Evolutionary conservation across 768 basidiomycete species (phyloP).

Genomic region (Suillus lakei): DNA sequence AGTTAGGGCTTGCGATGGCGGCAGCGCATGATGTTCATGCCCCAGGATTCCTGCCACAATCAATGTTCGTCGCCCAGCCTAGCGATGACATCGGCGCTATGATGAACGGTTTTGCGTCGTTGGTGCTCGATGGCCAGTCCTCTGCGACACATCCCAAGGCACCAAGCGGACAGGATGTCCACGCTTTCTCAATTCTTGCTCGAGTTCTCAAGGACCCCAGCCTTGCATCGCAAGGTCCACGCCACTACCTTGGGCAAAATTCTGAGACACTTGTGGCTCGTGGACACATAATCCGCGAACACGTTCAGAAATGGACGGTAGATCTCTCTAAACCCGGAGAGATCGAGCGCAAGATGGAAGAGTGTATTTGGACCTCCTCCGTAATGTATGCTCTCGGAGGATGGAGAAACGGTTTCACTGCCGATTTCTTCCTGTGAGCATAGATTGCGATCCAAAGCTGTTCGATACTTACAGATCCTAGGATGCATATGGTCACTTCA

Average conservation of each 20-base stretch:
- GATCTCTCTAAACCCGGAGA: conserved; percentile 40
- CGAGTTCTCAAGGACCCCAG: conserved; percentile 54
- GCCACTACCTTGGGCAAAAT: conserved; percentile 28
- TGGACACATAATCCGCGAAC: conserved; percentile 9
- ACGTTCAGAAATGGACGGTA: conserved; percentile 49
- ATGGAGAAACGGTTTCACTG: conserved; percentile 48
- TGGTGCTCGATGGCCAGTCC: conserved; percentile 11
- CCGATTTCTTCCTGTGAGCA: conserved; percentile 56
- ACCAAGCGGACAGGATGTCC: conserved; percentile 17
- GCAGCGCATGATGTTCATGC: conserved; percentile 39
- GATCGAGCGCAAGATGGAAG: conserved; percentile 62
- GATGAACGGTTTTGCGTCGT: conserved; percentile 10
- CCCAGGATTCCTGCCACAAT: conserved; percentile 34
- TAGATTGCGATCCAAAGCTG: neutral
- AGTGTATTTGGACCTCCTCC: conserved; percentile 58
- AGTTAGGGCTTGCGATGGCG: conserved; percentile 27
- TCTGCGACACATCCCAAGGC: neutral
- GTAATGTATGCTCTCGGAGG: conserved; percentile 62
- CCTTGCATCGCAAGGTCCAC: conserved; percentile 20
- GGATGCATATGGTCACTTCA: conserved; percentile 38
- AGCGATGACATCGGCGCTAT: conserved; percentile 2
- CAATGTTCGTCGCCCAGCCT: conserved; percentile 15
- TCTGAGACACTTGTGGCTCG: neutral
- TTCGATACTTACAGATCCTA: conserved; percentile 11
- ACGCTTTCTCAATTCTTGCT: conserved; percentile 54